Percentiles rank a stretch among this genome's conserved stretches.
phyloP scores from a whole-genome alignment of 2,329 filamentous ascomycete genomes.

The Lachnellula arida region DNA sequence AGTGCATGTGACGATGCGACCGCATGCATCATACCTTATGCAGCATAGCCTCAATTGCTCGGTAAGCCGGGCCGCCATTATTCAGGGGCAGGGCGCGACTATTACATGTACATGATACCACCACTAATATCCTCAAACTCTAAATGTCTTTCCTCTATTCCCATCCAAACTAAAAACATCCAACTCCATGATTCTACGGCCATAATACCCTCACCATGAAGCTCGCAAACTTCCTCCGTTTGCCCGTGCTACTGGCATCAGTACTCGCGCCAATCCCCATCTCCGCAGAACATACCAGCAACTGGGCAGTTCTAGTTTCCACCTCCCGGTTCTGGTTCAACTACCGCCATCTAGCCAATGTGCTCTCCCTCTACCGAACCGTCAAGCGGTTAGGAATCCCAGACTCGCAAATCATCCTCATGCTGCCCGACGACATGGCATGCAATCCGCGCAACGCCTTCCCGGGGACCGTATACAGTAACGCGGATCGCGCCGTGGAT shows the following conservation, averaged over 20 bases:
- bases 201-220: constrained; percentile 42
- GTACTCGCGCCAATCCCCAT: constrained; percentile 39
- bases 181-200: not conserved
- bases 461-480: constrained; percentile 96
- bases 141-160: not conserved
- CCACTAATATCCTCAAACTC: too few species aligned
- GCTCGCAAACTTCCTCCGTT: constrained; percentile 36
- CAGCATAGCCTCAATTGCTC: too few species aligned
- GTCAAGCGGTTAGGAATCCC: constrained; percentile 97
- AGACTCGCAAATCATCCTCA: constrained; percentile 97
- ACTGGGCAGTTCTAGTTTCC: constrained; percentile 98
- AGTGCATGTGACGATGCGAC: constrained; percentile 1
- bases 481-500: constrained; percentile 91
- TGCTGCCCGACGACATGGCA: constrained; percentile 99
- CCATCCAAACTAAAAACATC: too few species aligned
- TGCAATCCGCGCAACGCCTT: constrained; percentile 99
- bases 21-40: too few species aligned
- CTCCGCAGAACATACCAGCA: constrained; percentile 81
- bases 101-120: too few species aligned
- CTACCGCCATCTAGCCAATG: constrained; percentile 96
- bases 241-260: constrained; percentile 43
- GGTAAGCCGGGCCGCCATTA: too few species aligned
- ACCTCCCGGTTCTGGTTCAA: constrained; percentile 99
- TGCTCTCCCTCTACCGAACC: constrained; percentile 93
- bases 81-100: too few species aligned